phyloP scores from a whole-genome alignment of 129 eudicot genomes.

The Dittrichia graveolens region DNA sequence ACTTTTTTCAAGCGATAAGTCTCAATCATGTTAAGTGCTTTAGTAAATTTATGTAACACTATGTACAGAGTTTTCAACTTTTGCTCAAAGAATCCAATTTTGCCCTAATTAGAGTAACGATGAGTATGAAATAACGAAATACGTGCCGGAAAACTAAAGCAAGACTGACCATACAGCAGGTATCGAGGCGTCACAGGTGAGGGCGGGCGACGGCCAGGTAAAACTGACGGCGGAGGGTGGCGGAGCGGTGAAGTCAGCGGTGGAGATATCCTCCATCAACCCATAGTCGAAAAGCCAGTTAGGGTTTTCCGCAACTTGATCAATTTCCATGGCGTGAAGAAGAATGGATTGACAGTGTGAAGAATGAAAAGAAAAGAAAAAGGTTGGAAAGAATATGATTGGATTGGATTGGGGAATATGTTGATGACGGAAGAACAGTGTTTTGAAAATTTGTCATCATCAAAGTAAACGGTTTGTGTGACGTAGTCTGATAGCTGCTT shows the following conservation, averaged over 20 bases:
- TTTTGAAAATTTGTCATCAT: constrained; percentile 31
- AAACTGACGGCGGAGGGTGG: constrained; percentile 33
- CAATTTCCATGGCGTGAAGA: constrained; percentile 45
- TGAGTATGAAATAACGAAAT: background rate
- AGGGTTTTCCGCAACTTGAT: constrained; percentile 39
- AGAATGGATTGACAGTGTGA: constrained; percentile 4
- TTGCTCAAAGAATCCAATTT: background rate
- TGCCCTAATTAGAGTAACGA: background rate
- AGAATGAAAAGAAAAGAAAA: background rate
- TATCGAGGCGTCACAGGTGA: constrained; percentile 18
- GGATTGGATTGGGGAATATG: constrained; percentile 29
- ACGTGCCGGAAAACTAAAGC: too few species aligned
- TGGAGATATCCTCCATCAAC: constrained; percentile 49
- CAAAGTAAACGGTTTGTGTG: constrained; percentile 43
- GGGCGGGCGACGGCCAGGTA: constrained; percentile 40
- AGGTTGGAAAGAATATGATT: constrained; percentile 14
- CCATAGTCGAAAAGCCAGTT: constrained; percentile 68
- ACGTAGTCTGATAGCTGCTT: constrained; percentile 27
- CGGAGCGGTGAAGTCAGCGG: constrained; percentile 30
- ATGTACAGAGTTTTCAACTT: too few species aligned
- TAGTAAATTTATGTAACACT: too few species aligned
- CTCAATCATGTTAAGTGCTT: too few species aligned
- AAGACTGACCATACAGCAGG: constrained; percentile 45
- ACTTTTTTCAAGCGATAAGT: too few species aligned
- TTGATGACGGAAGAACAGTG: constrained; percentile 26